phyloP scores from a whole-genome alignment of 2,329 filamentous ascomycete genomes.

The Onygenales sp. region DNA sequence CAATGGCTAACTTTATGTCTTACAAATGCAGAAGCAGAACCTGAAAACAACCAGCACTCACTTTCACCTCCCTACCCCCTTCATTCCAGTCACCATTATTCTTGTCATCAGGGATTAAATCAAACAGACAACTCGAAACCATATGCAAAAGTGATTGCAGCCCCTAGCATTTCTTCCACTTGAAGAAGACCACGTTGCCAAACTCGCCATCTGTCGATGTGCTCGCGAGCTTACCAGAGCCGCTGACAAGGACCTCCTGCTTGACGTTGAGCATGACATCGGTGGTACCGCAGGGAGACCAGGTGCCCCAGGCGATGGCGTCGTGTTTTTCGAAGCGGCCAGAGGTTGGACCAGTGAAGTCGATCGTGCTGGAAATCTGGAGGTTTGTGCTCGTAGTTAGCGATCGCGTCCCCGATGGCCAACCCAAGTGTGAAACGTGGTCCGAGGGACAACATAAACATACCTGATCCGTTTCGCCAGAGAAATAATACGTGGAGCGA shows the following conservation, averaged over 20 bases:
- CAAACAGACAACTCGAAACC: too few relatives aligned
- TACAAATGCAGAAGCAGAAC: too few relatives aligned
- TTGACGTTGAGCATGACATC: constrained; percentile 1
- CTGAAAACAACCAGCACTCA: too few relatives aligned
- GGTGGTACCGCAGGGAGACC: constrained; percentile 3
- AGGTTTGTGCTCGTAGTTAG: neutral
- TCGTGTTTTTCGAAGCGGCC: neutral
- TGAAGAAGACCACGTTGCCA: neutral
- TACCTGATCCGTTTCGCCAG: constrained; percentile 9
- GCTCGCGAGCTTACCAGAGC: neutral
- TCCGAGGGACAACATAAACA: neutral
- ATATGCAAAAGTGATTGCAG: too few relatives aligned
- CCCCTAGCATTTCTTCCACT: constrained; percentile 1
- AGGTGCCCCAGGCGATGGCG: constrained; percentile 1
- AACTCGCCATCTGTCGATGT: constrained; percentile 1
- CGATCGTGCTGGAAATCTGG: neutral
- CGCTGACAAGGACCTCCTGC: neutral
- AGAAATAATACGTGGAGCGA: constrained; percentile 9
- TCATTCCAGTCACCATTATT: too few relatives aligned
- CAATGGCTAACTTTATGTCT: too few relatives aligned
- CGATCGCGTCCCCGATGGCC: neutral
- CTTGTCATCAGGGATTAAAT: too few relatives aligned
- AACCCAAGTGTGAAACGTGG: neutral
- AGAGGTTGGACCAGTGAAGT: neutral
- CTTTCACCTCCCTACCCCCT: too few relatives aligned